A percentile compares a stretch with the other conserved stretches of the same genome.
Conservation (phyloP, 805 yeast species). For the Yueomyces sinensis region DNA sequence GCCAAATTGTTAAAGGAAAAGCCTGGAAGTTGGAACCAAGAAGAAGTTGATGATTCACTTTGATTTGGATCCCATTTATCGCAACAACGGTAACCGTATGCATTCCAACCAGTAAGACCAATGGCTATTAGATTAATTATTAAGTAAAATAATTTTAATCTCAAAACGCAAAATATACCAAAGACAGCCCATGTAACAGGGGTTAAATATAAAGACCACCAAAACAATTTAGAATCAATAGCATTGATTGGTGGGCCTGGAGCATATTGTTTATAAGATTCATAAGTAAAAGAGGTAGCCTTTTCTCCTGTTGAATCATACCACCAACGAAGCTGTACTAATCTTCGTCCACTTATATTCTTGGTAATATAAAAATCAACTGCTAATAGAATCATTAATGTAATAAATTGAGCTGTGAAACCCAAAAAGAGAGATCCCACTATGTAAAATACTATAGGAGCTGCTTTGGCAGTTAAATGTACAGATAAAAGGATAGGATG, state of each 20-base stretch:
- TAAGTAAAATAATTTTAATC: conserved; percentile 57
- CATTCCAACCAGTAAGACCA: conserved; percentile 63
- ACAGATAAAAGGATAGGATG: conserved; percentile 21
- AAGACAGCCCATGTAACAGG: conserved; percentile 68
- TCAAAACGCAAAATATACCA: conserved; percentile 66
- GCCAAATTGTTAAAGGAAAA: conserved; percentile 18
- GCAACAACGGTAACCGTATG: conserved; percentile 82
- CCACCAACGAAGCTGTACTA: conserved; percentile 97
- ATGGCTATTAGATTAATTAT: conserved; percentile 55
- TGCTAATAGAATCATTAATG: conserved; percentile 61
- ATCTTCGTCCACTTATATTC: conserved; percentile 76
- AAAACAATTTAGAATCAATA: conserved; percentile 79
- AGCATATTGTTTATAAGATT: conserved; percentile 25
- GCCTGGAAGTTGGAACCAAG: conserved; percentile 21
- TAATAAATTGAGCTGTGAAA: conserved; percentile 46
- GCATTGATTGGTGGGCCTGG: conserved; percentile 55
- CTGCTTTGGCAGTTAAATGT: conserved; percentile 20
- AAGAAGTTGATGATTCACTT: conserved; percentile 3
- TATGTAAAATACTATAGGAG: conserved; percentile 21
- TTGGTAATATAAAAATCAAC: conserved; percentile 92
- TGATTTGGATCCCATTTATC: conserved; percentile 60
- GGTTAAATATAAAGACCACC: conserved; percentile 64
- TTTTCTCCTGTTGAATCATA: conserved; percentile 45
- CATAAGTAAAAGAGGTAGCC: conserved; percentile 19
- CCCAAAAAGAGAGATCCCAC: conserved; percentile 21